Evolutionary conservation across 2,329 filamentous ascomycete species (phyloP), one percentile per base, ranked within the genome.

Genomic region (Graphilbum fragrans): DNA sequence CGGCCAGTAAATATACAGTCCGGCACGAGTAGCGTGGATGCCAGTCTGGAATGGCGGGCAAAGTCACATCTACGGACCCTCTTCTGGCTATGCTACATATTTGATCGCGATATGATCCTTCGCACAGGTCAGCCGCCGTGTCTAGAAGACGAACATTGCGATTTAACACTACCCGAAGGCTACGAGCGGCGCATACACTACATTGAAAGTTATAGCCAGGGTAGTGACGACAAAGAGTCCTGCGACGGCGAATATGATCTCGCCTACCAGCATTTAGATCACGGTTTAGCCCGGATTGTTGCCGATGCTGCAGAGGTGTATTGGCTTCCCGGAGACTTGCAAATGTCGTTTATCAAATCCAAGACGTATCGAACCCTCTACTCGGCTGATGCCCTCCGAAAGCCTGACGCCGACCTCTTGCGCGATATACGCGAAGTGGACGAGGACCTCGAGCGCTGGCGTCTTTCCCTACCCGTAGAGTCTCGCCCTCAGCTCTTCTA

Each of bases 21-120:
- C n/a, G 7, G 12, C 9, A 37, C 33, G 25, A 27, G 7, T 27
- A 18, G 8, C 22, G 22, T 5, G 17, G 21, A 12, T 8, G 14
- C 12, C n/a, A 9, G 14, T 25, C 3, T 6, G 2, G 23, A n/a
- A 3, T 49, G 57, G 35, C 56, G 57, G 2, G 50, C 54, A 35
- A 50, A 53, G 32, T 51, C 54, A 9, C 58, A 65, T 23, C 46
- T 64, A 0, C 58, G 65, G 3, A 50, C 56, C 23, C 41, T 75
- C 0, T 77, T 77, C 49, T 77, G 73, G 71, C 48, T 75, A 6
- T 66, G 65, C 46, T 76, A 73, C 43, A 59, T 59, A 2, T 53
- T 72, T 10, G 72, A 77, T 47, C 76, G 73, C 45, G 72, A 76
- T n/a, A 59, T 74, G 12, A 58, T 68, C 0, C 56, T 77, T 0